Conservation (phyloP, 306 rosid genomes). For the Macrotyloma uniflorum region DNA sequence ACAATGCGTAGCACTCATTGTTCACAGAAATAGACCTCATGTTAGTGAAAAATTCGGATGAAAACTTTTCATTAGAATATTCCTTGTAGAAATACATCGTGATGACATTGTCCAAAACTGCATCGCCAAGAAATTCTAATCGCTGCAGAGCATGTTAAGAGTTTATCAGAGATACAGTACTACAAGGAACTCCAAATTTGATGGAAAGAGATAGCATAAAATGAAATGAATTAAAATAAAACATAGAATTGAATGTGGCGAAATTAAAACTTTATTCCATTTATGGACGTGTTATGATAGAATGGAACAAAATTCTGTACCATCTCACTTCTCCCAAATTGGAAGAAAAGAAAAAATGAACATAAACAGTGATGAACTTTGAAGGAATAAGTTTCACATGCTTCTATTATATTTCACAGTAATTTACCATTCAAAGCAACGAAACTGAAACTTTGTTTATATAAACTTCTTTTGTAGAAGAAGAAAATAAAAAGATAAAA, state of each 20-base stretch:
- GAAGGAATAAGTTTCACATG: background rate
- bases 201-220: background rate
- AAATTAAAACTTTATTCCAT: background rate
- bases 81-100: constrained; percentile 54
- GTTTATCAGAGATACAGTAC: background rate
- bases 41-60: constrained; percentile 57
- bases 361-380: background rate
- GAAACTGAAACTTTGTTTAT: background rate
- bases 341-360: background rate
- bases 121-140: constrained; percentile 82
- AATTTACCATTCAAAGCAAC: background rate
- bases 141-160: constrained; percentile 51
- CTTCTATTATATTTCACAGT: background rate
- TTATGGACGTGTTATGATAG: background rate
- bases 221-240: background rate
- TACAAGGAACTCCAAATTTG: background rate
- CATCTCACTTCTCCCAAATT: background rate
- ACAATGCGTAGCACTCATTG: constrained; percentile 64
- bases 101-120: constrained; percentile 65
- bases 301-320: background rate
- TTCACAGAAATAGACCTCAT: constrained; percentile 73
- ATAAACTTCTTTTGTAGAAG: too few species aligned
- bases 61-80: constrained; percentile 44
- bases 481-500: too few species aligned
- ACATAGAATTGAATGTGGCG: background rate